Evolutionary conservation across 2,329 filamentous ascomycete genomes (phyloP).

Genomic region (Fusarium sp.): DNA sequence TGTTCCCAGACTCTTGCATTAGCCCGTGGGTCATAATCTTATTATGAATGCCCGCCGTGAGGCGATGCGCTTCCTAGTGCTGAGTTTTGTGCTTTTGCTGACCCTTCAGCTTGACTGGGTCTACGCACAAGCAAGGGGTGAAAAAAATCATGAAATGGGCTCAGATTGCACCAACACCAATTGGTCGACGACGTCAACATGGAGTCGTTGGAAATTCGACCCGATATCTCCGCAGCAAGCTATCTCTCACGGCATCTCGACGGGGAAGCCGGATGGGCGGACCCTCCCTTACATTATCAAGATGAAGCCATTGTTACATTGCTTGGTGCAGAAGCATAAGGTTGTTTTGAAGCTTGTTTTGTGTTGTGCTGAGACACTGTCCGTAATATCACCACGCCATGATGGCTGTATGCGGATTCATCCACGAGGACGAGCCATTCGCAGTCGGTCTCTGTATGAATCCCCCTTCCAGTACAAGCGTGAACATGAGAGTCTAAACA

Average conservation of each 20-base stretch:
- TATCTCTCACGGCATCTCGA: conserved; percentile 18
- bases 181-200: conserved; percentile 25
- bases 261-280: conserved; percentile 22
- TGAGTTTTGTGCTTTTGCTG: conserved; percentile 20
- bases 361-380: conserved; percentile 3
- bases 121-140: conserved; percentile 14
- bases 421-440: no score
- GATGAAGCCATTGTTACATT: conserved; percentile 21
- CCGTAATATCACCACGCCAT: conserved; percentile 5
- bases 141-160: conserved; percentile 3
- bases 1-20: conserved; percentile 30
- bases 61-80: conserved; percentile 12
- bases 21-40: conserved; percentile 32
- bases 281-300: conserved; percentile 23
- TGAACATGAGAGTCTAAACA: background rate
- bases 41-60: background rate
- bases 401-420: background rate
- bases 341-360: conserved; percentile 27
- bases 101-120: conserved; percentile 4
- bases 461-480: no score
- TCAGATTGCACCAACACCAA: conserved; percentile 32
- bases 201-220: conserved; percentile 18
- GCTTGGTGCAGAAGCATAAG: conserved; percentile 1
- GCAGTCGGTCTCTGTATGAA: no score
- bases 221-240: conserved; percentile 11